Conservation (phyloP, 2,329 filamentous ascomycete species). For the Fusarium bulbicola region DNA sequence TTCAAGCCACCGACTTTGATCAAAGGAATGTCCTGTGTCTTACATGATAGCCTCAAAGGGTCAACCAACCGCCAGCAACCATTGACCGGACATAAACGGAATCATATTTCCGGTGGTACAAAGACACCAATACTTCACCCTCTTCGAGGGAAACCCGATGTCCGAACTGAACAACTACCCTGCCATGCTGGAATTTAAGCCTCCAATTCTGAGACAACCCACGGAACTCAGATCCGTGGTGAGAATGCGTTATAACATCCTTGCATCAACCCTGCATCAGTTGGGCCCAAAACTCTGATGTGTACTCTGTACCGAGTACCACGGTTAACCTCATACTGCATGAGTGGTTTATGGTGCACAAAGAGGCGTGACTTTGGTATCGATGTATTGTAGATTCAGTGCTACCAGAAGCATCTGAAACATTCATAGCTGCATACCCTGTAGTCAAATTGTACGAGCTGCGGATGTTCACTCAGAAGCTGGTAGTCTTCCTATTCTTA, state of each 20-base stretch:
- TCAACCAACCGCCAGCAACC: background rate
- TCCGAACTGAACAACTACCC: background rate
- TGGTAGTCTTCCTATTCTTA: background rate
- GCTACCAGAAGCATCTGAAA: conserved; percentile 15
- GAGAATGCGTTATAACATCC: conserved; percentile 28
- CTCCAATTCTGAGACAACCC: conserved; percentile 17
- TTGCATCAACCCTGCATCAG: conserved; percentile 26
- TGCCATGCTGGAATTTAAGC: conserved; percentile 19
- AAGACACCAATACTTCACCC: background rate
- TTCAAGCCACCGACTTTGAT: conserved; percentile 13
- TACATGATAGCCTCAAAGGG: conserved; percentile 17
- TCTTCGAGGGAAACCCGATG: background rate
- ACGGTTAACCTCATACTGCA: background rate
- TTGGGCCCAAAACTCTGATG: background rate
- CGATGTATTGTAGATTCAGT: conserved; percentile 8
- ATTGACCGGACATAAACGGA: background rate
- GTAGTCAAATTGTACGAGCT: background rate
- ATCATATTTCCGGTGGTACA: background rate
- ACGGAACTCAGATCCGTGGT: background rate
- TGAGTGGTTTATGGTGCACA: conserved; percentile 6
- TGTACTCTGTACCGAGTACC: background rate
- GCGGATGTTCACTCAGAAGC: background rate
- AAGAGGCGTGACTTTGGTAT: background rate
- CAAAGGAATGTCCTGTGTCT: conserved; percentile 36
- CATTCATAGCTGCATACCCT: background rate